Evolutionary conservation across 176 grass and related monocot species (phyloP), one percentile per base, ranked within the genome.

Genomic region (Eremochloa ophiuroides): DNA sequence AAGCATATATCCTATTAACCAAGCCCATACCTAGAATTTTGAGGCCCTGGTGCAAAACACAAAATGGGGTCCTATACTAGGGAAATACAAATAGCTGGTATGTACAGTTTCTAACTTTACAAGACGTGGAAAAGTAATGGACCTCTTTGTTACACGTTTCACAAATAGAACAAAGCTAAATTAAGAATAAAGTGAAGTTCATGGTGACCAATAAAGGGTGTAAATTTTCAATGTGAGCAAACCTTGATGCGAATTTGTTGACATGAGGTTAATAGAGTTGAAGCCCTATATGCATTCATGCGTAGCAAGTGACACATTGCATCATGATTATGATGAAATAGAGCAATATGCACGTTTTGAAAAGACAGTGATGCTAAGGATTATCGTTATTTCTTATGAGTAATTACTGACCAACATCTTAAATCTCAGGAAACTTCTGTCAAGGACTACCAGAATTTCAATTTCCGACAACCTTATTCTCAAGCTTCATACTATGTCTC

Each of bases 371-470:
- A 74, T 44, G 40, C 3, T 60, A 33, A 2, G 1, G n/a, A 60
- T 38, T 30, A 2, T 86, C 28, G 20, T 62, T 26, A 18, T 69
- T 70, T 82, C 22, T 62, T 63, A 61, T 60, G 61, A 30, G 14
- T 61, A 82, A 44, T 55, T 40, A 61, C 76, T 84, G 34, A 81
- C 23, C 14, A 25, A 40, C 34, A 69, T 63, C 66, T 78, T 84
- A 48, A 35, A 86, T 67, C 38, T 79, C 74, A 98, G 95, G 95
- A 98, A 94, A 92, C 95, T 86, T 51, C 65, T 69, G 46, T 84
- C 31, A 93, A 98, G 81, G 86, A 89, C 66, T 93, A 88, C 71
- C 81, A 93, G 73, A 98, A 98, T 90, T 98, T 92, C 47, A 92
- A 92, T 20, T 98, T 98, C 73, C 78, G 35, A 15, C 73, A 87